phyloP scores from a whole-genome alignment of 2,329 filamentous ascomycete genomes.

The Fusarium begoniae region DNA sequence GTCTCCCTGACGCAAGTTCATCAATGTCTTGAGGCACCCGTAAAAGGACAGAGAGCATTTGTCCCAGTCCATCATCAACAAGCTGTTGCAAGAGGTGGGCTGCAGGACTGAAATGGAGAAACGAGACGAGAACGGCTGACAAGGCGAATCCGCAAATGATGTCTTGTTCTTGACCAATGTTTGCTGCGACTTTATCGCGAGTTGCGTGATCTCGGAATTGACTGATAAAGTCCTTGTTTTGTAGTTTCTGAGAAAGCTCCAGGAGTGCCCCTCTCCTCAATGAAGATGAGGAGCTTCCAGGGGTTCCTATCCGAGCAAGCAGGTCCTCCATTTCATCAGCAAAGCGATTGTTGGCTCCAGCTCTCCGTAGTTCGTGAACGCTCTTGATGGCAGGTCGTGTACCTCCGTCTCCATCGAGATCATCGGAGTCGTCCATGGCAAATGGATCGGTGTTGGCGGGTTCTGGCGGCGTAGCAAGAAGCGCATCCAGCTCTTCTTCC shows the following conservation, averaged over 20 bases:
- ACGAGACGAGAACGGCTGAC: conserved; percentile 68
- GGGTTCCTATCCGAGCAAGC: conserved; percentile 66
- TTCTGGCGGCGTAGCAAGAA: conserved; percentile 36
- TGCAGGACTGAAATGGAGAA: conserved; percentile 69
- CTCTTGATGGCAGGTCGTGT: conserved; percentile 64
- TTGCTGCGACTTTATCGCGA: conserved; percentile 73
- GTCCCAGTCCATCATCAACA: conserved; percentile 61
- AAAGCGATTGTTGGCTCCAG: conserved; percentile 72
- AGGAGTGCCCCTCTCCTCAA: conserved; percentile 67
- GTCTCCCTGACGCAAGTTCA: conserved; percentile 70
- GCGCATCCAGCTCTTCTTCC: conserved; percentile 36
- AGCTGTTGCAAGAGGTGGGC: conserved; percentile 68
- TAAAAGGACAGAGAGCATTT: conserved; percentile 66
- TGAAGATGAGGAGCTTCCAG: conserved; percentile 57
- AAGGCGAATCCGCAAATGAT: conserved; percentile 70
- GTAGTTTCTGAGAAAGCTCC: conserved; percentile 67
- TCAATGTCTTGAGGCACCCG: conserved; percentile 63
- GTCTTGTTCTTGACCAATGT: conserved; percentile 68
- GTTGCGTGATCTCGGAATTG: conserved; percentile 80
- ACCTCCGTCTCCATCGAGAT: conserved; percentile 52
- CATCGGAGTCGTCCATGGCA: conserved; percentile 42
- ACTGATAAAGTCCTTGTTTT: conserved; percentile 69
- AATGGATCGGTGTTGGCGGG: conserved; percentile 40
- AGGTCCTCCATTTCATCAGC: conserved; percentile 73
- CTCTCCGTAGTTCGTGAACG: conserved; percentile 72